Evolutionary conservation across 1,139 yeast genomes (phyloP).

Genomic region (Sugiyamaella neomexicana): DNA sequence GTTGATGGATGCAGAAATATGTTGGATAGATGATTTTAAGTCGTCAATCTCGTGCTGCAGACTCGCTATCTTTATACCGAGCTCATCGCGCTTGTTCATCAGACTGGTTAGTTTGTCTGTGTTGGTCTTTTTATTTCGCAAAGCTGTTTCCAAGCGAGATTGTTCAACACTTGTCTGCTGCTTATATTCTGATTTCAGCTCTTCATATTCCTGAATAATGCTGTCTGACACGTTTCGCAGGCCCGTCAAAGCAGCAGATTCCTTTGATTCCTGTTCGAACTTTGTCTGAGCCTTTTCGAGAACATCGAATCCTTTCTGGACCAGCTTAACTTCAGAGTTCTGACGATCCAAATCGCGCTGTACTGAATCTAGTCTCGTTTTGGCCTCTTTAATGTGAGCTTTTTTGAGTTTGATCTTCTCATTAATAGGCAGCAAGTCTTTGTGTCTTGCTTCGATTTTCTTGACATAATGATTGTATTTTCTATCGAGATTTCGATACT

Average conservation of each 20-base stretch:
- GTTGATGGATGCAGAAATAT: slow-evolving; percentile 34
- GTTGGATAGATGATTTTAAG: slow-evolving; percentile 23
- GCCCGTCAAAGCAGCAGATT: slow-evolving; percentile 30
- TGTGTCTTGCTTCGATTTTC: slow-evolving; percentile 48
- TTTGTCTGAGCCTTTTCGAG: slow-evolving; percentile 47
- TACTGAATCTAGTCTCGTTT: slow-evolving; percentile 56
- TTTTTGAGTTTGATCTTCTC: slow-evolving; percentile 54
- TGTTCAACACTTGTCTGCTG: slow-evolving; percentile 35
- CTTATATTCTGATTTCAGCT: slow-evolving; percentile 54
- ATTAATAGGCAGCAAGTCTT: slow-evolving; percentile 57
- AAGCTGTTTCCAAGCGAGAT: slow-evolving; percentile 31
- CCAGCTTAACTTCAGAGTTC: slow-evolving; percentile 44
- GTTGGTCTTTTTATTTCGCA: slow-evolving; percentile 34
- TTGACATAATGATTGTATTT: slow-evolving; percentile 45
- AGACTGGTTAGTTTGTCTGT: slow-evolving; percentile 32
- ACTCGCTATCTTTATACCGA: slow-evolving; percentile 24
- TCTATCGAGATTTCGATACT: slow-evolving; percentile 46
- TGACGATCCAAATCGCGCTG: slow-evolving; percentile 57
- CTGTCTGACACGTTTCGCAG: slow-evolving; percentile 46
- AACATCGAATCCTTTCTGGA: slow-evolving; percentile 51
- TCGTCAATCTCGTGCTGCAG: slow-evolving; percentile 41
- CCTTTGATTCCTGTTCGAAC: slow-evolving; percentile 48
- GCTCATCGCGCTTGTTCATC: slow-evolving; percentile 36
- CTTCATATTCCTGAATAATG: slow-evolving; percentile 61
- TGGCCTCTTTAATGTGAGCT: slow-evolving; percentile 51